These are phyloP conservation scores for Termitomyces titanicus DNA, from an alignment of 768 basidiomycete species.

Conservation along the genomic window DNA sequence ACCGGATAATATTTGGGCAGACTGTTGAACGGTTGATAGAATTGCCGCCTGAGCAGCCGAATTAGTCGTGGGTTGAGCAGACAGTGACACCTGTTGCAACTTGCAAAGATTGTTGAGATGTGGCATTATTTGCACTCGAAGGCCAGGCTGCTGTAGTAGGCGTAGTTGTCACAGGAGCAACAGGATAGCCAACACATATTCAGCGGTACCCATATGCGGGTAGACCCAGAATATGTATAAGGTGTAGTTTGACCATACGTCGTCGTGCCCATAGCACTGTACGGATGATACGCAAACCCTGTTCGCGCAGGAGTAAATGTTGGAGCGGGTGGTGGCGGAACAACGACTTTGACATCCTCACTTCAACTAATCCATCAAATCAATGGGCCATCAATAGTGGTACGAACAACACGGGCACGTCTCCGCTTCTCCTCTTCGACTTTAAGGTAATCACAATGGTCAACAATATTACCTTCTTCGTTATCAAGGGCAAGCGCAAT, in stretches of 20 bases:
- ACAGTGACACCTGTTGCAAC: not conserved
- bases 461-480: conserved; percentile 79
- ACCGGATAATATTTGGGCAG: not conserved
- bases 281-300: conserved; percentile 7
- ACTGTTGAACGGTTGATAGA: not conserved
- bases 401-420: conserved; percentile 59
- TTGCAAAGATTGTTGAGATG: not conserved
- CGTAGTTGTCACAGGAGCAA: not conserved
- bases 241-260: conserved; percentile 16
- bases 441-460: conserved; percentile 75
- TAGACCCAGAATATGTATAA: conserved; percentile 9
- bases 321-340: conserved; percentile 29
- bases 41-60: not conserved
- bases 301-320: conserved; percentile 13
- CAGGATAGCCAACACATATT: conserved; percentile 3
- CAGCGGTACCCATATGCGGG: conserved; percentile 5
- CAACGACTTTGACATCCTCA: conserved; percentile 52
- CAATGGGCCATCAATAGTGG: conserved; percentile 60
- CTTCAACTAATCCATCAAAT: conserved; percentile 67
- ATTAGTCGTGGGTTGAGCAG: not conserved
- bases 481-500: conserved; percentile 81
- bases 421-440: conserved; percentile 81
- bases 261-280: conserved; percentile 11
- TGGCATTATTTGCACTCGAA: not conserved
- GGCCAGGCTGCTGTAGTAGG: not conserved